phyloP scores from a whole-genome alignment of 331 rosid species.

The Rhamnella rubrinervis region DNA sequence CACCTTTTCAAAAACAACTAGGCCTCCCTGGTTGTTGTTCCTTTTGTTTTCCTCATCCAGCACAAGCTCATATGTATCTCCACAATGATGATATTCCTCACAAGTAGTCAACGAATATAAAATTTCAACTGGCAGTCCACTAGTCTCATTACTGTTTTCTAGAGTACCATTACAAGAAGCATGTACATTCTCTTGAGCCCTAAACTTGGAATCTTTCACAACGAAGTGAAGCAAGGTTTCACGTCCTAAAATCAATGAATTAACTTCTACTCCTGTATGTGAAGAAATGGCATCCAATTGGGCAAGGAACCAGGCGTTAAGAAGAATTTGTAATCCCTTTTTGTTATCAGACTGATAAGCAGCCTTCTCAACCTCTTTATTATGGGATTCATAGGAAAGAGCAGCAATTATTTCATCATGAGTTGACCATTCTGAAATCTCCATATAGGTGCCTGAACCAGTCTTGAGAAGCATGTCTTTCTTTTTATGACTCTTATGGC shows the following conservation, averaged over 20 bases:
- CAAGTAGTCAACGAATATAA: slow-evolving; percentile 53
- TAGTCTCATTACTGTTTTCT: slow-evolving; percentile 35
- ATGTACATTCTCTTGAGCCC: slow-evolving; percentile 38
- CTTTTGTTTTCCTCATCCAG: slow-evolving; percentile 44
- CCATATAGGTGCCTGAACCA: slow-evolving; percentile 44
- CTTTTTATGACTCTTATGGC: slow-evolving; percentile 37
- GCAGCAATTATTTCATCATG: slow-evolving; percentile 52
- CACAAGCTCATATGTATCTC: slow-evolving; percentile 57
- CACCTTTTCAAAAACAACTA: slow-evolving; percentile 47
- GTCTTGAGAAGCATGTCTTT: slow-evolving; percentile 46
- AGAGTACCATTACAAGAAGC: slow-evolving; percentile 39
- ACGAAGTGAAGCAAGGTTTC: slow-evolving; percentile 76
- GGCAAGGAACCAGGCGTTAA: slow-evolving; percentile 63
- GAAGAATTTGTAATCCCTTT: slow-evolving; percentile 60
- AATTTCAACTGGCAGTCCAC: slow-evolving; percentile 35
- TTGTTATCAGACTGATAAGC: slow-evolving; percentile 38
- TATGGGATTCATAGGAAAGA: slow-evolving; percentile 49
- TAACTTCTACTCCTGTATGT: slow-evolving; percentile 52
- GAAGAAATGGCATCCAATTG: slow-evolving; percentile 69
- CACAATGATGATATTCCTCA: slow-evolving; percentile 48
- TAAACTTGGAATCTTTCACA: slow-evolving; percentile 42
- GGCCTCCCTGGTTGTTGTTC: slow-evolving; percentile 33
- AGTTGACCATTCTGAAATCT: slow-evolving; percentile 55
- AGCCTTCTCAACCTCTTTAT: slow-evolving; percentile 44
- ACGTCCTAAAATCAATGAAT: slow-evolving; percentile 55